Evolutionary conservation across 164 flowering plant species (phyloP), one percentile per base, ranked within the genome.

Genomic region (Magnolia sinica): DNA sequence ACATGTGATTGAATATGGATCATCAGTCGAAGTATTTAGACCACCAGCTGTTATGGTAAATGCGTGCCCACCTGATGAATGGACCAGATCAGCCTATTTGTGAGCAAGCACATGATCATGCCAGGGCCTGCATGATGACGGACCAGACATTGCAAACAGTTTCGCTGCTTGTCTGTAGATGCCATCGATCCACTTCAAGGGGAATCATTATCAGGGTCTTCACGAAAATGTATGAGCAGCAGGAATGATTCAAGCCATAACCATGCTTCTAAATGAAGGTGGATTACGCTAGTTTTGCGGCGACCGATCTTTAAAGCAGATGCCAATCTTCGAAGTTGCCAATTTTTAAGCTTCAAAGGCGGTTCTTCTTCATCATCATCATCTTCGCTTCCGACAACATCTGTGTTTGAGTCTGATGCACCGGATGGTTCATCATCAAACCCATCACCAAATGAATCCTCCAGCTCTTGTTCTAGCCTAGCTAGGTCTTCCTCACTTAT

Each of bases 261-360:
- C 61, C 16, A 16, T 55, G 61, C 61, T 55, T 55, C 16, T 55
- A 55, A 71, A 31, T 68, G 11, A 68, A 29, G 73, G 69, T 58
- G 20, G n/a, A 92, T 87, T 85, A 96, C 98, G 75, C 86, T 87
- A 20, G 88, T 89, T 87, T 96, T 94, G 14, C 98, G 92, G 52
- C 94, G 91, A 8, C 99, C 99, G 79, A 77, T 78, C 83, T 91
- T 96, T 78, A 96, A 81, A 64, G 98, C 99, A 74, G 78, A 80
- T 68, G 98, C 98, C 81, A 96, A 77, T 75, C 95, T 86, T 68
- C 87, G 79, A 73, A 91, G 88, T 77, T 96, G 98, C 99, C 98
- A 96, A 78, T 77, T 89, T 89, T 84, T 96, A 20, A 96, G 94
- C 79, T 89, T 82, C 72, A 83, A 73, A 13, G 89, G 92, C 69